These are phyloP conservation scores for Talaromyces piceae DNA, from an alignment of 2,329 filamentous ascomycete species.

Conservation along the genomic window DNA sequence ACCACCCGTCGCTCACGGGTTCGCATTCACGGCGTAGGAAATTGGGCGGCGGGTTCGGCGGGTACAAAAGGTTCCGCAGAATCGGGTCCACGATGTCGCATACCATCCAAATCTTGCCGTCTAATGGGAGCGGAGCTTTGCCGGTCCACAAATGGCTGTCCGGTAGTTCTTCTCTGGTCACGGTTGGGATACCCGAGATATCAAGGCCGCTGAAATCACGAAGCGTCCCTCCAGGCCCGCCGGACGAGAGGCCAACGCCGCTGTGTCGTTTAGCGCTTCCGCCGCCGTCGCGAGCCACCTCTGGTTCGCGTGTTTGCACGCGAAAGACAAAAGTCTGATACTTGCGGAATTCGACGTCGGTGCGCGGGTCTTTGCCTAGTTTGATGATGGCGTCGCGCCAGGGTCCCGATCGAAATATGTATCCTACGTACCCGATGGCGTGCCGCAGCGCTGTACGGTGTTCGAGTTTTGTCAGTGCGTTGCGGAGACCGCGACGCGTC, in stretches of 20 bases:
- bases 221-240: no score
- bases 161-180: conserved; percentile 5
- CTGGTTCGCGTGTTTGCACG: conserved; percentile 40
- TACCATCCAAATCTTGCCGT: conserved; percentile 89
- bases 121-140: conserved; percentile 56
- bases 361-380: conserved; percentile 80
- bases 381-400: conserved; percentile 83
- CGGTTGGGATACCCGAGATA: conserved; percentile 8
- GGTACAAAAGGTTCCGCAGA: conserved; percentile 58
- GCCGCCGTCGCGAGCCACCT: conserved; percentile 25
- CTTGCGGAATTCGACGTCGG: conserved; percentile 64
- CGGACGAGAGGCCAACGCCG: conserved; percentile 9
- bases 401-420: conserved; percentile 86
- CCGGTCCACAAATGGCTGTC: conserved; percentile 72
- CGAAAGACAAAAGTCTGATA: conserved; percentile 92
- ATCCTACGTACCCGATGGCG: conserved; percentile 76
- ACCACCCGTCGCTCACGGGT: conserved; percentile 68
- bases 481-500: conserved; percentile 75
- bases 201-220: conserved; percentile 9
- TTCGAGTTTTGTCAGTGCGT: conserved; percentile 52
- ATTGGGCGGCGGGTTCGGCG: conserved; percentile 44
- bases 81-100: conserved; percentile 84
- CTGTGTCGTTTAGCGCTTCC: conserved; percentile 19
- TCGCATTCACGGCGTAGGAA: conserved; percentile 55
- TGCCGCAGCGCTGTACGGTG: conserved; percentile 56